These are phyloP conservation scores for Pseudoscleropodium purum DNA, from an alignment of 225 moss, liverwort and hornwort species.

Conservation along the genomic window DNA sequence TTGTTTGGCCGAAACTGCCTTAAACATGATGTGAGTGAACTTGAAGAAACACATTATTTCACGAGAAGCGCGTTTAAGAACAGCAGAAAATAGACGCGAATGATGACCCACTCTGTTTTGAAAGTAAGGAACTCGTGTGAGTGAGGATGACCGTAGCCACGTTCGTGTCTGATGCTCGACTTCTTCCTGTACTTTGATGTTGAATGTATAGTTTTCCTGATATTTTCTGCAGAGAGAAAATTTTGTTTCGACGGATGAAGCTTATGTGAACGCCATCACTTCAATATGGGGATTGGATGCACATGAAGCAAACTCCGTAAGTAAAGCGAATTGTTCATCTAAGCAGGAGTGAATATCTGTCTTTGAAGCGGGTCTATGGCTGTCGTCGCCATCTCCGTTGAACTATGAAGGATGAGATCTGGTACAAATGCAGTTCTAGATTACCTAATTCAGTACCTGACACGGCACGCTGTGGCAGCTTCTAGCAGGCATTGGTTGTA, in stretches of 20 bases:
- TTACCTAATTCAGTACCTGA: not conserved
- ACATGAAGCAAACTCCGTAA: constrained; percentile 39
- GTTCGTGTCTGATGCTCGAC: not conserved
- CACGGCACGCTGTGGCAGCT: constrained; percentile 10
- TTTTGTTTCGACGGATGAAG: constrained; percentile 20
- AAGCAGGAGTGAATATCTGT: not conserved
- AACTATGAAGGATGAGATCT: not conserved
- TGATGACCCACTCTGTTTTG: not conserved
- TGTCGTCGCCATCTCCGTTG: not conserved
- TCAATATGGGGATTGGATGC: constrained; percentile 30
- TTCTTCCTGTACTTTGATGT: not conserved
- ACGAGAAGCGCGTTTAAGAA: not conserved
- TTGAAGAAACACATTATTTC: not conserved
- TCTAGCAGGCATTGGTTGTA: constrained; percentile 35
- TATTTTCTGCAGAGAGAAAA: constrained; percentile 7
- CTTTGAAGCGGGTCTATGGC: not conserved
- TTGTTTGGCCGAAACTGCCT: not conserved
- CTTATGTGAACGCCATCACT: constrained; percentile 11
- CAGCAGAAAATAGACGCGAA: not conserved
- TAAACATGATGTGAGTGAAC: not conserved
- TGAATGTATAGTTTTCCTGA: not conserved
- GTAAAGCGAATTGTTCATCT: not conserved
- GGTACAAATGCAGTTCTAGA: not conserved
- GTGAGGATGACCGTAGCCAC: not conserved
- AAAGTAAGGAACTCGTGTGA: not conserved